Evolutionary conservation across 768 basidiomycete genomes (phyloP), one percentile per base, ranked within the genome.

Genomic region (Auriculariales sp.): DNA sequence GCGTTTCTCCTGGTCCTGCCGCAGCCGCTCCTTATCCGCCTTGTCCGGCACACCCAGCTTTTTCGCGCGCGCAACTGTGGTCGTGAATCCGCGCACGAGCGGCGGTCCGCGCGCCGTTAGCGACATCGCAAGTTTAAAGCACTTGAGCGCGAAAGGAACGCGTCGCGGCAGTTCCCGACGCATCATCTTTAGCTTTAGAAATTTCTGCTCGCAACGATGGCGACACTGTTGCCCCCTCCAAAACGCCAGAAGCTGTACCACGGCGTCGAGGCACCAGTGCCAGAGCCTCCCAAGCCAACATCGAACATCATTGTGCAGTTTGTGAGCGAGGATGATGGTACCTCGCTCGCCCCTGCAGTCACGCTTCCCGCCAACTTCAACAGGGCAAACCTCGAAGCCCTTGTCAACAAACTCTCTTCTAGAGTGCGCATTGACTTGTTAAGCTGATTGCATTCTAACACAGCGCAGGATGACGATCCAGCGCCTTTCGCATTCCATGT

Each of bases 401-500:
- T 98, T n/a, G 78, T 93, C 39, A 99, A 98, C 66, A 88, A 81
- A 61, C 66, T 98, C 2, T 77, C 77, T 42, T 76, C 77, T 9
- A 77, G 82, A 65, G 90, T 88, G 53, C 57, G 76, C 30, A 49
- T 44, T 28, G 49, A 35, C 45, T 57, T 36, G n/a, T 19, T 15
- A 36, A 9, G n/a, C 35, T 9, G 6, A 36, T 6, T 15, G 6
- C 35, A 6, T 17, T 9, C 14, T 19, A 5, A 36, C 35, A 6
- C n/a, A 17, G 35, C 53, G 46, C 53, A 84, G 79, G 75, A 79
- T 49, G 89, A 91, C 56, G 92, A 95, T 56, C 89, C 91, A 42
- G 79, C 91, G 15, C 92, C 94, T 4, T 98, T 90, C 61, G 71
- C 83, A 31, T 95, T 98, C 66, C 84, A 94, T 66, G 79, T 97